Evolutionary conservation across 371 early-diverging fungal genomes (phyloP).

Genomic region (Gilbertella persicaria): DNA sequence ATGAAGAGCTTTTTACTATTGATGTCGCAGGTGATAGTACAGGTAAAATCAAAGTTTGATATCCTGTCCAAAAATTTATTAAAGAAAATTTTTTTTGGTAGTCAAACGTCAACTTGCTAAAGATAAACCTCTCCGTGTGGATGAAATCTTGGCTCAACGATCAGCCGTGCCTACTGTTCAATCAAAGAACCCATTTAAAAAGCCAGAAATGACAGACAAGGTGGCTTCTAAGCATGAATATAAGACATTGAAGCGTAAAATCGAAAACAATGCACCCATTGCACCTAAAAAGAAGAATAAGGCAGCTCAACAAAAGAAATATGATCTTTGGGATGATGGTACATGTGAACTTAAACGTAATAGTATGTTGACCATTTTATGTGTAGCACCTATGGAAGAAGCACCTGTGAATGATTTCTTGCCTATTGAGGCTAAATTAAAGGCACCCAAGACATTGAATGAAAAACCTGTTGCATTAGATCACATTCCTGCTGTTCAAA

Average conservation of each 20-base stretch:
- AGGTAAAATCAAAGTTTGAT: slow-evolving; percentile 31
- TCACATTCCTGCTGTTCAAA: slow-evolving; percentile 66
- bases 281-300: slow-evolving; percentile 30
- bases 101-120: slow-evolving; percentile 41
- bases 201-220: slow-evolving; percentile 19
- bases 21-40: slow-evolving; percentile 73
- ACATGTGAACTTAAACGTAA: not conserved
- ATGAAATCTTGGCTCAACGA: slow-evolving; percentile 75
- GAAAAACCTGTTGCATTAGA: slow-evolving; percentile 48
- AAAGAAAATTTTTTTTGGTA: slow-evolving; percentile 7
- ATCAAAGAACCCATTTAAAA: slow-evolving; percentile 25
- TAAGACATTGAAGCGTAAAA: slow-evolving; percentile 26
- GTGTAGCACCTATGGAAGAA: slow-evolving; percentile 27
- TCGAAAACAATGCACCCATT: slow-evolving; percentile 20
- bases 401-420: slow-evolving; percentile 15
- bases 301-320: slow-evolving; percentile 21
- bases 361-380: not conserved
- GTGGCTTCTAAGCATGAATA: slow-evolving; percentile 26
- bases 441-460: slow-evolving; percentile 58
- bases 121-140: slow-evolving; percentile 68
- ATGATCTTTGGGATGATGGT: slow-evolving; percentile 60
- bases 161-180: slow-evolving; percentile 60
- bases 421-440: slow-evolving; percentile 10
- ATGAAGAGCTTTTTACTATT: slow-evolving; percentile 72
- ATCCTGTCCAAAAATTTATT: too few relatives aligned